Conservation (phyloP, 805 yeast species). For the Pichia cabralensis region DNA sequence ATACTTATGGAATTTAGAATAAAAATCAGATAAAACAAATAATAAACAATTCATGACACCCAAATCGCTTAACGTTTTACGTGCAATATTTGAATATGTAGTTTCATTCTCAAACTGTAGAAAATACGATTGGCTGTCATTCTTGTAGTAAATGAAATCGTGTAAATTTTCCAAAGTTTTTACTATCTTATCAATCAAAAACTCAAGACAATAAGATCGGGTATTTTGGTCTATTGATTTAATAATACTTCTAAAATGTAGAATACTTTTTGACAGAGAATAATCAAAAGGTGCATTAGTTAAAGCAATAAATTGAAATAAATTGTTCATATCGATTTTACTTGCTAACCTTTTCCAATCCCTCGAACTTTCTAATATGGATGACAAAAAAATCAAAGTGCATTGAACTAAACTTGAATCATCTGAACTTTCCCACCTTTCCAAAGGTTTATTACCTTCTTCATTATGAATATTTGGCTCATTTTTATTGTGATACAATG, state of each 20-base stretch:
- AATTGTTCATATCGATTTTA: conserved; percentile 31
- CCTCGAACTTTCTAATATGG: conserved; percentile 41
- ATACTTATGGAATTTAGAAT: conserved; percentile 38
- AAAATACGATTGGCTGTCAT: conserved; percentile 29
- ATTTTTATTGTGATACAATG: conserved; percentile 30
- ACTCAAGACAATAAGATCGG: conserved; percentile 35
- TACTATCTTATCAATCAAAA: conserved; percentile 12
- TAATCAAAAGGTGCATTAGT: conserved; percentile 55
- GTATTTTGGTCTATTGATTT: conserved; percentile 48
- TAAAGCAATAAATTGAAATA: conserved; percentile 40
- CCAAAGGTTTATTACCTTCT: conserved; percentile 30
- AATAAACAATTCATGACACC: conserved; percentile 35
- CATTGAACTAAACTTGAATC: conserved; percentile 41
- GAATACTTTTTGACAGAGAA: conserved; percentile 42
- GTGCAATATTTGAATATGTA: conserved; percentile 22
- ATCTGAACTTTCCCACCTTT: conserved; percentile 43
- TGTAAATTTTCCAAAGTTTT: conserved; percentile 11
- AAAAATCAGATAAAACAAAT: conserved; percentile 45
- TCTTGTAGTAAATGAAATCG: conserved; percentile 22
- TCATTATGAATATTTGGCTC: conserved; percentile 36
- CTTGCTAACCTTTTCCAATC: conserved; percentile 35
- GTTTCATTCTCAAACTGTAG: conserved; percentile 21
- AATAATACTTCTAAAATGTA: conserved; percentile 43
- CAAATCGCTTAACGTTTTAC: conserved; percentile 27
- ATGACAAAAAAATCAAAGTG: conserved; percentile 38